Evolutionary conservation across 2,329 filamentous ascomycete species (phyloP), one percentile per base, ranked within the genome.

Genomic region (Epichloe baconii): DNA sequence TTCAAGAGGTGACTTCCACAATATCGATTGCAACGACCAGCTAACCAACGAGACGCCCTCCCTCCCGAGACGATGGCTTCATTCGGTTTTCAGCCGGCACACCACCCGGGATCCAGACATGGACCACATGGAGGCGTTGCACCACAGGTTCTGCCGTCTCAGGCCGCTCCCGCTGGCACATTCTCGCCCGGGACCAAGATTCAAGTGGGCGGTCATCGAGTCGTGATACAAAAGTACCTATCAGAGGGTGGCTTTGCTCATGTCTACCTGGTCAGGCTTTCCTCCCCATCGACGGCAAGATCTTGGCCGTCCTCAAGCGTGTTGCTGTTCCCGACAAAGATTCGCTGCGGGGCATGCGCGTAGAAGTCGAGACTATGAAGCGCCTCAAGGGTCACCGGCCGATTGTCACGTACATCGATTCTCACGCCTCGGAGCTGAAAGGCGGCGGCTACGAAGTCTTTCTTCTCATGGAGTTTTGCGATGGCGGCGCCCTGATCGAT

Each of bases 331-430:
- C 93, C 35, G 93, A 98, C 70, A 96, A 95, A 76, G 87, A 95
- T 57, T 82, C 91, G 53, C 75, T 98, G 70, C 86, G 88, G 56
- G 90, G 87, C 68, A 97, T 98, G 93, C 83, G 93, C 68, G 97
- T 84, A 58, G 93, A 98, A 75, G 93, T 98, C 60, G 93, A 98
- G 73, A 98, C 93, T 14, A 98, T 98, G 93, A 98, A 98, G 82
- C 90, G 93, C 70, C 78, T 98, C 61, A 95, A 95, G 75, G 93
- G 93, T 52, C 93, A 97, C 76, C 82, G 83, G 56, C 85, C 93
- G 61, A 97, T 98, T 64, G 93, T 98, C 61, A 96, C 86, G 53
- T 98, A 98, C 71, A 90, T 97, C 66, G 93, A 98, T 73, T 97
- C 91, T 58, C 93, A 98, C 69, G 93, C 93, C 38, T 96, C 89